Base-by-base conservation (phyloP, 2,329 filamentous ascomycete genomes). In the Aspergillus alliaceus region DNA sequence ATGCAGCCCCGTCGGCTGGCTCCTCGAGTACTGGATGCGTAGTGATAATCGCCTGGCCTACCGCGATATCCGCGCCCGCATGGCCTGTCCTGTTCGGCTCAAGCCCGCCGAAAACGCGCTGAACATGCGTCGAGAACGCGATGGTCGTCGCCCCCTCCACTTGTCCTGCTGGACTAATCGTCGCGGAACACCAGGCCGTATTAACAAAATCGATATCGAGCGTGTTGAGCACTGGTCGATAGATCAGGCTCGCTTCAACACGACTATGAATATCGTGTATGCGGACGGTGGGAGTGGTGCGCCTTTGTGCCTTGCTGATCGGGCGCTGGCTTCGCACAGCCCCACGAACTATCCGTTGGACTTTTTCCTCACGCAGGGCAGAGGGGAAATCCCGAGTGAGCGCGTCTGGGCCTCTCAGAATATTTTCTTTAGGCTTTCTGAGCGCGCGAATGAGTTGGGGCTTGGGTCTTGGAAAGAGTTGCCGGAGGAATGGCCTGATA, bases 11-110 rank as follows among this genome's bases (percentile, higher is more conserved):
- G 25, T 61, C 1, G 66, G 56, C 6, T 72, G 70, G 70, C 58
- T 72, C 1, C 54, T 72, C 35, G 70, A 72, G 52, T 70, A 61
- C 56, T 72, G 70, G 70, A 64, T 66, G 58, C 61, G 69, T 6
- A 61, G 64, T 3, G 69, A 72, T 42, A 40, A 51, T 2, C 64
- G 69, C 4, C 57, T 72, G 24, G 65, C 60, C 1, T 70, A 69
- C 56, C 46, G 59, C 18, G 70, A 72, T 46, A 68, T 72, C 48
- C 66, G 66, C 22, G 66, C 65, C 5, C 61, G 70, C 8, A 72
- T 72, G 70, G 51, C 55, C n/a, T 66, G 53, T 15, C 42, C 57
- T 1, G 20, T 31, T 8, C 35, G 42, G 2, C 25, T 61, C 9
- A 58, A 63, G 4, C 68, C 69, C 4, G 59, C 34, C 0, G 62